Percentiles rank a stretch among this genome's conserved stretches.
These are phyloP conservation scores for Pyrrhoderma lamaoense DNA, from an alignment of 1,284 basidiomycete species.

Conservation along the genomic window DNA sequence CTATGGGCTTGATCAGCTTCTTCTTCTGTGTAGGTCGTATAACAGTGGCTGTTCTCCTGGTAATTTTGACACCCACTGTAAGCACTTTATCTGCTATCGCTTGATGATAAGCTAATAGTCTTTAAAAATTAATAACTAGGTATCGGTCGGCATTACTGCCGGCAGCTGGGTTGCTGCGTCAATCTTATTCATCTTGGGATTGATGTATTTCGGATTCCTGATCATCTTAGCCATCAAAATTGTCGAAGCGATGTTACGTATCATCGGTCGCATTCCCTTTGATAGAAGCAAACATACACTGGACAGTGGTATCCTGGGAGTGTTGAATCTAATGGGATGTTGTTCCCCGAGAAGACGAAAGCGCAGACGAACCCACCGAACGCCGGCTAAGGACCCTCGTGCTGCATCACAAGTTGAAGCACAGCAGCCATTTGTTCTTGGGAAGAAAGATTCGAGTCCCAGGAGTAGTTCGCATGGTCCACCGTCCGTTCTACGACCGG, in stretches of 20 bases:
- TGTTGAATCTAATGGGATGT: conserved; percentile 66
- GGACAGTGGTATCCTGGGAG: conserved; percentile 83
- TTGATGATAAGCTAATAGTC: conserved; percentile 19
- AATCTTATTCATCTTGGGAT: conserved; percentile 78
- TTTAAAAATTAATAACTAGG: conserved; percentile 37
- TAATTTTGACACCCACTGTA: conserved; percentile 84
- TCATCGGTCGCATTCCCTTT: conserved; percentile 77
- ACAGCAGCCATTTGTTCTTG: conserved; percentile 11
- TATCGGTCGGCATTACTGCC: conserved; percentile 69
- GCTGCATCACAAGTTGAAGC: conserved; percentile 9
- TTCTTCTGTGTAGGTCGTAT: conserved; percentile 87
- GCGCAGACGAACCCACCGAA: conserved; percentile 27
- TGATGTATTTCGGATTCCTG: conserved; percentile 76
- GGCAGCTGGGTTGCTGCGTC: conserved; percentile 91
- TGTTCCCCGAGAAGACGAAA: conserved; percentile 52
- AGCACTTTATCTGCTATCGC: conserved; percentile 30
- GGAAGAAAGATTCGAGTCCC: conserved; percentile 30
- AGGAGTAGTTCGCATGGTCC: conserved; percentile 41
- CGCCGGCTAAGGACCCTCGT: conserved; percentile 16
- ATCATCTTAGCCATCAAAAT: conserved; percentile 83
- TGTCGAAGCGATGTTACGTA: conserved; percentile 72
- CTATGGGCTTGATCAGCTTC: conserved; percentile 92
- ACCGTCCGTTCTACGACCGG: conserved; percentile 70
- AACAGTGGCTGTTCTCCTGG: conserved; percentile 80
- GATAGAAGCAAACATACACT: conserved; percentile 75